Base-by-base conservation (phyloP, 2,329 filamentous ascomycete species). In the Alternaria arbusti region DNA sequence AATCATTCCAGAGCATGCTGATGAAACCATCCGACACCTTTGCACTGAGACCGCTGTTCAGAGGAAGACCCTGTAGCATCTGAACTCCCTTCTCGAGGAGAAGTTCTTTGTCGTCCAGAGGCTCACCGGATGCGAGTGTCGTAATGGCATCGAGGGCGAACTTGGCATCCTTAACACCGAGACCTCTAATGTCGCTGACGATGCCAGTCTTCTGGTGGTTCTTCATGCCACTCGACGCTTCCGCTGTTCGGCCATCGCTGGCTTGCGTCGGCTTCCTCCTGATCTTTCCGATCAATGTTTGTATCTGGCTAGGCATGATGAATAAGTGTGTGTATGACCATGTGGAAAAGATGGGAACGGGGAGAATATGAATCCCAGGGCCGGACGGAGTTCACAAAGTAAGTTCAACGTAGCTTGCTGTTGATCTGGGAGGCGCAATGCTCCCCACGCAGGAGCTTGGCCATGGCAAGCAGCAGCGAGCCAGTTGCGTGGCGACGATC, bases 81-180 rank as follows among this genome's bases (percentile, higher is more conserved):
- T 82, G 73, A 2, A 87, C 84, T 17, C 84, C 85, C 74, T 86
- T 75, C 66, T 87, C 85, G 15, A 78, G 72, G 40, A 78, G 55
- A 9, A 73, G 66, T 7, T 76, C 74, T 54, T 78, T 78, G 81
- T 95, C 92, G 71, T 95, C 89, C 6, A 88, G 79, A 11, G 90
- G 83, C 51, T 87, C 85, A 1, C 90, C 89, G 69, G 87, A 89
- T 30, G 89, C 78, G 78, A 92, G 89, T 64, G 82, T 84, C 58
- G 86, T 85, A 61, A 92, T 81, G 47, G 91, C 75, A 68, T 93
- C 90, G 83, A 79, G 72, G 40, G 79, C 63, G 61, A 73, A 78
- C 65, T 65, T 71, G 43, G 73, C 73, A 54, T 75, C 86, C 83
- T 74, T 82, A 74, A 83, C 62, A 67, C 85, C 77, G 20, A 93